phyloP scores from a whole-genome alignment of 768 basidiomycete genomes.

The Pisolithus albus region DNA sequence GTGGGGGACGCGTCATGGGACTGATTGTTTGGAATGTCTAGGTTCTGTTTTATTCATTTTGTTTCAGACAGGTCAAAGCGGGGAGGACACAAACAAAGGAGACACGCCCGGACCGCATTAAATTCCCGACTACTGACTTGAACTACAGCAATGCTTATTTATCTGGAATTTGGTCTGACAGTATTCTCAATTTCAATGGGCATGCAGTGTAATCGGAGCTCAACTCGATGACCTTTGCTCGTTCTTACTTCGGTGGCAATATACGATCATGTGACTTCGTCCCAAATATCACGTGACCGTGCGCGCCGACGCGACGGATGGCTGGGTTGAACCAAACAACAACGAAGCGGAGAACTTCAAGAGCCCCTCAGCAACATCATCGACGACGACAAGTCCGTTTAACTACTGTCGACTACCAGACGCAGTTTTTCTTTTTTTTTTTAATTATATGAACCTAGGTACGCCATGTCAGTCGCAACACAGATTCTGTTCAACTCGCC shows the following conservation, averaged over 20 bases:
- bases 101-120: not conserved
- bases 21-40: not conserved
- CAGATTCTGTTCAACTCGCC: conserved; percentile 82
- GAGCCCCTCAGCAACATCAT: not conserved
- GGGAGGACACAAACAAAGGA: not conserved
- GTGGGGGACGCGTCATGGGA: not conserved
- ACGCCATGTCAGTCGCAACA: conserved; percentile 59
- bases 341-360: conserved; percentile 4
- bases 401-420: not conserved
- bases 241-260: not conserved
- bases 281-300: conserved; percentile 15
- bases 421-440: not conserved
- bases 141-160: not conserved
- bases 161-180: not conserved
- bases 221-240: not conserved
- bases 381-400: conserved; percentile 4
- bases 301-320: too few species aligned
- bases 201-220: not conserved
- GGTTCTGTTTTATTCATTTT: too few species aligned
- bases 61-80: not conserved
- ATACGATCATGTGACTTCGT: conserved; percentile 9
- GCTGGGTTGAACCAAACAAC: conserved; percentile 11
- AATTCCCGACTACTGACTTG: not conserved
- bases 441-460: not conserved
- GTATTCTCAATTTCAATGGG: not conserved